Conservation (phyloP, 2,329 filamentous ascomycete genomes). For the Calonectria hongkongensis region DNA sequence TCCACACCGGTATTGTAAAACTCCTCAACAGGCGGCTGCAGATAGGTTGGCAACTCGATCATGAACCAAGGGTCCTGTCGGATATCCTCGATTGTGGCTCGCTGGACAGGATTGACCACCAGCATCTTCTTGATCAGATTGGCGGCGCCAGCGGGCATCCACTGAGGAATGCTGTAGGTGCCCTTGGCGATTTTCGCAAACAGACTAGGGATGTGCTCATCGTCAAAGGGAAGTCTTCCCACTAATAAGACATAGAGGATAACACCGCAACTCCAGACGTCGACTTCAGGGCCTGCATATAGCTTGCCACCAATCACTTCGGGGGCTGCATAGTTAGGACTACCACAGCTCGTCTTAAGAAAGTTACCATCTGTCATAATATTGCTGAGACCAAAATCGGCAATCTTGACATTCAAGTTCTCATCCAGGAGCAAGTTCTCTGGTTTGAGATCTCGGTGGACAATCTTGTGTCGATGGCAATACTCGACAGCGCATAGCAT, state of each 20-base stretch:
- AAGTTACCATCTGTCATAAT: conserved; percentile 99
- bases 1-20: conserved; percentile 96
- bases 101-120: conserved; percentile 94
- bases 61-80: conserved; percentile 95
- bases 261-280: conserved; percentile 98
- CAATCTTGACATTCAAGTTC: conserved; percentile 98
- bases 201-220: conserved; percentile 97
- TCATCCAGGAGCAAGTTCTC: conserved; percentile 97
- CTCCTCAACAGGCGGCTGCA: conserved; percentile 91
- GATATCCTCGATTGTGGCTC: conserved; percentile 95
- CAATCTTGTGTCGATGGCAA: conserved; percentile 98
- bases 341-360: conserved; percentile 97
- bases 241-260: conserved; percentile 90
- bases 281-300: conserved; percentile 97
- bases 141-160: conserved; percentile 90
- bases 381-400: conserved; percentile 98
- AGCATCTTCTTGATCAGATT: conserved; percentile 93
- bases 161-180: conserved; percentile 92
- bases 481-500: conserved; percentile 99
- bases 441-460: conserved; percentile 97
- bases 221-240: conserved; percentile 93
- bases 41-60: conserved; percentile 89
- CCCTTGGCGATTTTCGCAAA: conserved; percentile 99
- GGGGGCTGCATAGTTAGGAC: conserved; percentile 97
- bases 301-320: conserved; percentile 99